Conservation (phyloP, 257 asterid species). For the Craterostigma plantagineum region DNA sequence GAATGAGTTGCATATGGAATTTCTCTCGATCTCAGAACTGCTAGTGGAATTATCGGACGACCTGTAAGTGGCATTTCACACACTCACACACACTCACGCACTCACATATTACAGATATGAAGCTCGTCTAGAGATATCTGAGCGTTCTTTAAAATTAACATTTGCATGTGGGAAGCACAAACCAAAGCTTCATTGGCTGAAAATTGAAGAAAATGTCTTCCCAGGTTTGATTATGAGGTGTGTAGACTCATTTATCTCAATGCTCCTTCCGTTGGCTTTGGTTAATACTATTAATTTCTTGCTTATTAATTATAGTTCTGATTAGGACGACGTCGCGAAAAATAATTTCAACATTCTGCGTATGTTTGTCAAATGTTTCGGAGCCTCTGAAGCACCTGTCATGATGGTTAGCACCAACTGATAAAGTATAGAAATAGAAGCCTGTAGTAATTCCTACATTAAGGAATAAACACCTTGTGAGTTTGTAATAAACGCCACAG, state of each 20-base stretch:
- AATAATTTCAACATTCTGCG: constrained; percentile 76
- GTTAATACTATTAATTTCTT: background rate
- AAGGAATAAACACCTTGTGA: background rate
- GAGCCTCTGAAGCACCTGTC: constrained; percentile 65
- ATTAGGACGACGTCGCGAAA: constrained; percentile 61
- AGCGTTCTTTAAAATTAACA: background rate
- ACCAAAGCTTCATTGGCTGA: constrained; percentile 16
- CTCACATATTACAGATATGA: constrained; percentile 2
- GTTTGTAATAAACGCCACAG: constrained; percentile 13
- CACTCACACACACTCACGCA: no score
- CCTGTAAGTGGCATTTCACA: constrained; percentile 52
- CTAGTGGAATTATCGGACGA: constrained; percentile 91
- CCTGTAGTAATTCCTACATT: background rate
- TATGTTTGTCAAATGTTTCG: constrained; percentile 61
- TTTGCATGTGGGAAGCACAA: constrained; percentile 25
- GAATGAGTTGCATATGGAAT: constrained; percentile 83
- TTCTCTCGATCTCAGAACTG: constrained; percentile 71
- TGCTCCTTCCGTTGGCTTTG: background rate
- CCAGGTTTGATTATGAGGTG: constrained; percentile 93
- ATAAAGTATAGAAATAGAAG: background rate
- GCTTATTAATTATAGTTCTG: constrained; percentile 1
- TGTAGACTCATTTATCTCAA: constrained; percentile 10
- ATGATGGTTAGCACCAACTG: constrained; percentile 61
- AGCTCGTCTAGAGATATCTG: background rate
- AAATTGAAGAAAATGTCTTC: constrained; percentile 10